These are phyloP conservation scores for Gossypioides kirkii DNA, from an alignment of 345 rosid species.

Conservation along the genomic window DNA sequence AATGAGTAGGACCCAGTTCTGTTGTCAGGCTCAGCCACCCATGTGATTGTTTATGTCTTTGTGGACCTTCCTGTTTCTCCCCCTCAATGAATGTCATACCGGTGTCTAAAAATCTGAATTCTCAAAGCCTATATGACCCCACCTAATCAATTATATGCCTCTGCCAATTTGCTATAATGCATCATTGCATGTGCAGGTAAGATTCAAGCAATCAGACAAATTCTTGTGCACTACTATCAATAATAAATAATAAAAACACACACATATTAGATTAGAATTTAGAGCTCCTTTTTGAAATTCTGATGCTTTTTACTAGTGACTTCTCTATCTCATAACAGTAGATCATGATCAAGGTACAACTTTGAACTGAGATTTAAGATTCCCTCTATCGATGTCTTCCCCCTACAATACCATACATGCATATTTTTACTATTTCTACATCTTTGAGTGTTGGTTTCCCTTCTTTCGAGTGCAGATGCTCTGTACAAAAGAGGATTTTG, in stretches of 20 bases:
- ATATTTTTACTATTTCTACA: constrained; percentile 4
- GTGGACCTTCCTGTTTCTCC: not conserved
- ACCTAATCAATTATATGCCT: not conserved
- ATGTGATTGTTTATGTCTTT: constrained; percentile 25
- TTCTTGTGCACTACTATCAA: not conserved
- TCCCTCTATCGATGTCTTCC: no score
- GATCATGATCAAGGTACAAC: no score
- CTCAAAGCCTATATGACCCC: not conserved
- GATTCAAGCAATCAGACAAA: constrained; percentile 11
- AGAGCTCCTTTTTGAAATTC: no score
- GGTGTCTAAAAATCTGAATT: not conserved
- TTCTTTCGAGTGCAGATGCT: constrained; percentile 8
- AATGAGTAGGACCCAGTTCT: constrained; percentile 14
- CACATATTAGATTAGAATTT: no score
- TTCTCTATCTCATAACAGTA: no score
- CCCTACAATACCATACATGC: not conserved
- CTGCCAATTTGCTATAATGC: not conserved
- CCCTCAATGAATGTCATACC: constrained; percentile 13
- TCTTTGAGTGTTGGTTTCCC: not conserved
- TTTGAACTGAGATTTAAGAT: no score
- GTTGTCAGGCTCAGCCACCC: constrained; percentile 25
- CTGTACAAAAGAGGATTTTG: constrained; percentile 26
- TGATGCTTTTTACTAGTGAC: no score
- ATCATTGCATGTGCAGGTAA: not conserved
- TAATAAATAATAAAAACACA: no score